Base-by-base conservation (phyloP, 257 asterid species). In the Salvia miltiorrhiza region DNA sequence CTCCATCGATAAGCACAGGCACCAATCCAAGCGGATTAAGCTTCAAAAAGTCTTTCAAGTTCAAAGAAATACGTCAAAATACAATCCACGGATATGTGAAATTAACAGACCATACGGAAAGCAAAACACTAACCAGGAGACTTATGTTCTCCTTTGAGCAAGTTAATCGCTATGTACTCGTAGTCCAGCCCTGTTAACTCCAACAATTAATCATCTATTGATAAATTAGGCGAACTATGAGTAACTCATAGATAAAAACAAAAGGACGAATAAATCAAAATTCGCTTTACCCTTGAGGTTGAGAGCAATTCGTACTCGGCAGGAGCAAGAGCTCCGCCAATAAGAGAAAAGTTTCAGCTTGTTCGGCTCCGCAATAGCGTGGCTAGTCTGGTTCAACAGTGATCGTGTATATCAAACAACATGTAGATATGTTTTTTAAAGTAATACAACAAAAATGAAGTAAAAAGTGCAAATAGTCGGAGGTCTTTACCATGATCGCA, bases 251-350 rank as follows among this genome's bases (percentile, higher is more conserved):
- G 8, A 8, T 35, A n/a, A 7, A 35, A 35, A 35, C 5, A 3
- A 33, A 28, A 45, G 12, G 9, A 63, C 20, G 21, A 69, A 16
- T 20, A 4, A 9, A 67, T 19, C 7, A 17, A 30, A 23, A 55
- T 4, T 0, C 1, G 1, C 3, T 8, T 59, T 21, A 86, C 97
- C 87, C 86, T 90, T 90, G 68, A 90, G 77, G 54, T 81, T 83
- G 77, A 90, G 96, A 67, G 95, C 97, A 35, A 88, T 86, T 13
- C 92, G 90, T 7, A 88, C 90, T 17, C 96, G 96, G 65, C 70
- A 77, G 75, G 97, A 88, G 70, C 97, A 88, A 77, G 96, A 80
- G 73, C 97, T 90, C 78, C 87, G 81, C 95, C 95, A 86, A 55
- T 85, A 79, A 11, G 96, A 88, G 63, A 80, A 90, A 47, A 90